Evolutionary conservation across 495 filamentous ascomycete species (phyloP).

Genomic region (Penicillium egyptiacum): DNA sequence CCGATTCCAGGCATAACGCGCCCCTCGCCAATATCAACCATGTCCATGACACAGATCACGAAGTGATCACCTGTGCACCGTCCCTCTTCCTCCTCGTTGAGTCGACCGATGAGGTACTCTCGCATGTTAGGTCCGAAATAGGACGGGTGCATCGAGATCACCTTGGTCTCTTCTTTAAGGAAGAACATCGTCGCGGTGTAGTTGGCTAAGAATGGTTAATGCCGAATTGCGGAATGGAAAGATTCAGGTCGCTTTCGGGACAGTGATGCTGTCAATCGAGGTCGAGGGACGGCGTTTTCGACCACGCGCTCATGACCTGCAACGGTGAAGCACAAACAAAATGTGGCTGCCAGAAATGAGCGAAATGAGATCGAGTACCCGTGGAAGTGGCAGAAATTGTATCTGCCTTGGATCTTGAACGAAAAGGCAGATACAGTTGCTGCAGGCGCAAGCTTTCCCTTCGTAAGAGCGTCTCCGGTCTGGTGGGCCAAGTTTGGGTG

Average conservation of each 20-base stretch:
- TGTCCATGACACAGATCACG: conserved; percentile 94
- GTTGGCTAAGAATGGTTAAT: conserved; percentile 2
- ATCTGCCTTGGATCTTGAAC: conserved; percentile 15
- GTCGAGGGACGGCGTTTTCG: conserved; percentile 14
- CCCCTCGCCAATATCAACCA: conserved; percentile 87
- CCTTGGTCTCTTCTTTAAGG: conserved; percentile 89
- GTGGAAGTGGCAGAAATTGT: conserved; percentile 12
- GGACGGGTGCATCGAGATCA: conserved; percentile 91
- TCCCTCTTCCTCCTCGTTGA: conserved; percentile 90
- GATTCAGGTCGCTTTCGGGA: conserved; percentile 1
- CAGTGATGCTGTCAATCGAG: conserved; percentile 16
- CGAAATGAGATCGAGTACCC: neutral
- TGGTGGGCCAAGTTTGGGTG: conserved; percentile 13
- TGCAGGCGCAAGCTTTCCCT: conserved; percentile 15
- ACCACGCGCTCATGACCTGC: conserved; percentile 27
- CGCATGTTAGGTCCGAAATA: conserved; percentile 92
- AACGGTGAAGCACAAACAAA: conserved; percentile 5
- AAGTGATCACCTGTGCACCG: conserved; percentile 90
- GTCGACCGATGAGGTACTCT: conserved; percentile 78
- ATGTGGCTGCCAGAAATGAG: conserved; percentile 7
- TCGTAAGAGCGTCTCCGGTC: conserved; percentile 12
- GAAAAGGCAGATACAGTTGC: conserved; percentile 20
- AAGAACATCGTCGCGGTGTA: conserved; percentile 74
- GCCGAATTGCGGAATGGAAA: neutral
- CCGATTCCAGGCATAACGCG: conserved; percentile 87